Conservation (phyloP, 2,329 filamentous ascomycete species). For the Chaetomiaceae sp. region DNA sequence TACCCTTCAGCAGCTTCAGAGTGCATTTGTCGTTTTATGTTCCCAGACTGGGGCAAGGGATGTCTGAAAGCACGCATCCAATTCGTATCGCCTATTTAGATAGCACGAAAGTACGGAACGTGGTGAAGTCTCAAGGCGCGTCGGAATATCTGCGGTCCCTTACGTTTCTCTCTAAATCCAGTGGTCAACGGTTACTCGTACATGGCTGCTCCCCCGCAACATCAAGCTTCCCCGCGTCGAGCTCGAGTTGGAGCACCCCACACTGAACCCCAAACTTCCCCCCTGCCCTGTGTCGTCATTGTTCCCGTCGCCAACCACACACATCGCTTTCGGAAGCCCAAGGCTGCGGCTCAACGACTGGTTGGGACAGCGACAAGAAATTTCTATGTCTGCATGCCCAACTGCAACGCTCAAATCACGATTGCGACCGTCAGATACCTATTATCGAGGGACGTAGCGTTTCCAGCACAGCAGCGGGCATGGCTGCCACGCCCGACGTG, state of each 20-base stretch:
- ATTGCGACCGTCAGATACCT: not conserved
- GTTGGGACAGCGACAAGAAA: not conserved
- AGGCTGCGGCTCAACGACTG: constrained; percentile 7
- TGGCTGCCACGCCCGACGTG: constrained; percentile 26
- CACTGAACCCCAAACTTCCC: constrained; percentile 2
- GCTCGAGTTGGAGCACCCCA: constrained; percentile 6
- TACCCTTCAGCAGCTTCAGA: too few relatives aligned
- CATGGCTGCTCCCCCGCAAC: too few relatives aligned
- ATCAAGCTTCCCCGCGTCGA: constrained; percentile 6
- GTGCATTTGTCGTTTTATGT: too few relatives aligned
- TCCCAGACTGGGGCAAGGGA: too few relatives aligned
- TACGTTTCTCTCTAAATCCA: too few relatives aligned
- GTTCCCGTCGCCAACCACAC: not conserved
- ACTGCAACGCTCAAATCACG: constrained; percentile 9
- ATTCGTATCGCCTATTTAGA: too few relatives aligned
- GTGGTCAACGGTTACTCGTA: too few relatives aligned
- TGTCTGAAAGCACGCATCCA: too few relatives aligned
- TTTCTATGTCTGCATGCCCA: constrained; percentile 11
- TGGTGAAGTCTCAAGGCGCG: too few relatives aligned
- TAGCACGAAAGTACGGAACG: too few relatives aligned
- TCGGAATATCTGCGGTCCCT: too few relatives aligned
- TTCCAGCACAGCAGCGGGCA: constrained; percentile 11
- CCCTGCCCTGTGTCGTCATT: constrained; percentile 14
- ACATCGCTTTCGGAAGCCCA: not conserved
- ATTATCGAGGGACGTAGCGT: not conserved